These are phyloP conservation scores for Plenodomus biglobosus DNA, from an alignment of 2,329 filamentous ascomycete genomes.

Conservation along the genomic window DNA sequence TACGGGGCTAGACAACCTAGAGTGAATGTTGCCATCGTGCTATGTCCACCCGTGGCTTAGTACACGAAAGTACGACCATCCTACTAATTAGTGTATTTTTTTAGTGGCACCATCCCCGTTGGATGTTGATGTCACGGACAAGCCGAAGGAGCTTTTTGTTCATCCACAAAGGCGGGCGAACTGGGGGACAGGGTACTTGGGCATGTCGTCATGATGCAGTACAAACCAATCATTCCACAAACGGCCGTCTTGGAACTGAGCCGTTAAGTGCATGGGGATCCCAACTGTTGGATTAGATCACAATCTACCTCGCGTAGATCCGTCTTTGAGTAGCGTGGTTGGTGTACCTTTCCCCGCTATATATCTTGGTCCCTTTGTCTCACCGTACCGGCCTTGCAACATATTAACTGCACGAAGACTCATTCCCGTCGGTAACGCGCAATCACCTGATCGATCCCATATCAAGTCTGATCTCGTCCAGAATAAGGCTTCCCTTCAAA, in stretches of 20 bases:
- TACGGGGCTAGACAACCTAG: neutral
- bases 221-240: neutral
- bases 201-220: neutral
- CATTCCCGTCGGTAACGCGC: slow-evolving; percentile 3
- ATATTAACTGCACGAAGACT: slow-evolving; percentile 2
- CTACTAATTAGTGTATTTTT: neutral
- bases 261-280: slow-evolving; percentile 8
- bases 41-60: neutral
- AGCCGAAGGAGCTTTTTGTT: neutral
- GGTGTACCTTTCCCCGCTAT: slow-evolving; percentile 5
- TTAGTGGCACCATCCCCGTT: neutral
- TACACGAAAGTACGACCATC: neutral
- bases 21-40: neutral
- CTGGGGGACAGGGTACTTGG: neutral
- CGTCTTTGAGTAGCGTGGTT: slow-evolving; percentile 12
- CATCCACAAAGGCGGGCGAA: neutral
- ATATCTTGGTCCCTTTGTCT: slow-evolving; percentile 16
- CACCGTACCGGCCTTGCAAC: slow-evolving; percentile 4
- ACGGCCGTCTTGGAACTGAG: slow-evolving; percentile 12
- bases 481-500: neutral
- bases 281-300: slow-evolving; percentile 9
- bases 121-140: neutral
- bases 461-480: neutral
- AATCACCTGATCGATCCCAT: slow-evolving; percentile 4
- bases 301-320: slow-evolving; percentile 20